Evolutionary conservation across 2,329 filamentous ascomycete genomes (phyloP).

Genomic region (Esteya vermicola): DNA sequence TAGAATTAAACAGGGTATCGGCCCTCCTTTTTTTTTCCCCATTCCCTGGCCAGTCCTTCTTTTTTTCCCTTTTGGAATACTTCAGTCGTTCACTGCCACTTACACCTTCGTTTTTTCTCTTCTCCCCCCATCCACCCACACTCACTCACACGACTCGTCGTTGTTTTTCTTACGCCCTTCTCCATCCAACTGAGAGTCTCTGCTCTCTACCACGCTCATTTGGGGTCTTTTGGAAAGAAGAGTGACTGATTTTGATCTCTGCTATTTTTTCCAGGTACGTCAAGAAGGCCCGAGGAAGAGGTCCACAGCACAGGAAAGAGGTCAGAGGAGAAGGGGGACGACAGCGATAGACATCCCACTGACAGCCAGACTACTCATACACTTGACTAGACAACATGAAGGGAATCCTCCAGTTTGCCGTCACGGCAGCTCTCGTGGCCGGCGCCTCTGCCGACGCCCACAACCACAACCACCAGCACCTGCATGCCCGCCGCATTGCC

Average conservation of each 20-base stretch:
- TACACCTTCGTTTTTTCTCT: conserved; percentile 1
- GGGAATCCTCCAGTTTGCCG: conserved; percentile 31
- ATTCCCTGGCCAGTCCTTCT: background rate
- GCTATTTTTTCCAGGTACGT: background rate
- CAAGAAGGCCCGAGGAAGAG: background rate
- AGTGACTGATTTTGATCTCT: background rate
- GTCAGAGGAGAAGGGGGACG: background rate
- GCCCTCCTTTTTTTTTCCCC: conserved; percentile 1
- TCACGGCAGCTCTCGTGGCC: conserved; percentile 37
- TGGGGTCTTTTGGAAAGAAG: conserved; percentile 17
- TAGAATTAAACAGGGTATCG: background rate
- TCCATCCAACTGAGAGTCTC: conserved; percentile 37
- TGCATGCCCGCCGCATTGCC: conserved; percentile 11
- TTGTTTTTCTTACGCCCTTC: conserved; percentile 11
- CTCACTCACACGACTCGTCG: conserved; percentile 8
- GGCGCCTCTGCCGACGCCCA: conserved; percentile 37
- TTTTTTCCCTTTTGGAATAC: conserved; percentile 10
- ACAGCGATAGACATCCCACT: too few relatives aligned
- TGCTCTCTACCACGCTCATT: conserved; percentile 44
- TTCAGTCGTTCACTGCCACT: conserved; percentile 8
- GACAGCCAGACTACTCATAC: too few relatives aligned
- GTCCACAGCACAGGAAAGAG: background rate
- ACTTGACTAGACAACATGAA: conserved; percentile 28
- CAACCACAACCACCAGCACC: conserved; percentile 43
- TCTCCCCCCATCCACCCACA: background rate